Base-by-base conservation (phyloP, 805 yeast species). In the Starmerella floris region DNA sequence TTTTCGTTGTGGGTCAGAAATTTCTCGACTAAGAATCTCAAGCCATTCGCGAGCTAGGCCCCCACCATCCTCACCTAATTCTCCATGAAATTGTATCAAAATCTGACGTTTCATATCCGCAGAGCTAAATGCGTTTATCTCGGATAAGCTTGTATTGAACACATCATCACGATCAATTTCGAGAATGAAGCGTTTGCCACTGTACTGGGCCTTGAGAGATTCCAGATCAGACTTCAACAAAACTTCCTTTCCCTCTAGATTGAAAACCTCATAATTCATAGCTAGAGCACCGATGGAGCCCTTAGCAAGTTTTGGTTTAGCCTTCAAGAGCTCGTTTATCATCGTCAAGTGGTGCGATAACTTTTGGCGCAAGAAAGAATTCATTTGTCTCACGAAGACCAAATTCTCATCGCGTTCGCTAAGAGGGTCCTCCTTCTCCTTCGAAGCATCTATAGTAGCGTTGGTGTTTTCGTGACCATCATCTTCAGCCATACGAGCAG, bases 11-110 rank as follows among this genome's bases (percentile, higher is more conserved):
- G 97, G 93, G 58, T 88, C 85, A 64, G 91, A 84, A 83, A 91
- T 87, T 59, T 88, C 96, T 48, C 95, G 70, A 0, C 95, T 77
- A 37, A 91, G 62, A 4, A 87, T 94, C 58, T 87, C 96, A 56
- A 79, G 87, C 98, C 98, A 91, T 60, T 91, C 99, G 56, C 99
- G 70, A 0, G 96, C 83, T 15, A 91, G 78, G 32, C 99, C 99
- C 52, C 99, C 99, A 3, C 95, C 98, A 67, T 91, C 99, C 38
- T 91, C 83, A 52, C 97, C 99, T 42, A 80, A 80, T 61, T 91
- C 99, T 1, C 94, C 95, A 49, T 77, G 77, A 65, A 91, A 91
- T n/a, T 72, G 71, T 33, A 91, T 75, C 39, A 80, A 87, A 51
- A 91, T 64, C 4, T 49, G 51, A 9, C 44, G 34, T 15, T 46